Percentiles rank a stretch among this genome's conserved stretches.
Evolutionary conservation across 306 rosid species (phyloP).

Genomic region (Cucumis sativus): DNA sequence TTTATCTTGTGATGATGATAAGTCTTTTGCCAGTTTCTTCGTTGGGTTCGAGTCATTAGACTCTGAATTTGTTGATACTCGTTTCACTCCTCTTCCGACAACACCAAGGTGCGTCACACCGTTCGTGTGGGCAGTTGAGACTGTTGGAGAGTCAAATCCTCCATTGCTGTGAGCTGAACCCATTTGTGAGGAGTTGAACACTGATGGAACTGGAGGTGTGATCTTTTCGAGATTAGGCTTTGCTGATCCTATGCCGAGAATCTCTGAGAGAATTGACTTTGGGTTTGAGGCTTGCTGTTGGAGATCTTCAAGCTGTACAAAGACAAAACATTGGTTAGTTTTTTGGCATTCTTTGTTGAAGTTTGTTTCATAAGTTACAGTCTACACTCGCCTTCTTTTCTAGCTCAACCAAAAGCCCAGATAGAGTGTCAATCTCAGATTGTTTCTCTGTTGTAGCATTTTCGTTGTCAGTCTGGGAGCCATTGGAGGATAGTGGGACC

Average conservation of each 20-base stretch:
- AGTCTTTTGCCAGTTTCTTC: slow-evolving; percentile 55
- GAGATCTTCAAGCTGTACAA: slow-evolving; percentile 88
- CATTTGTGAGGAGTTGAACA: slow-evolving; percentile 42
- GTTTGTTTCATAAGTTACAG: not conserved
- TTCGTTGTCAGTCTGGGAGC: slow-evolving; percentile 27
- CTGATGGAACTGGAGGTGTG: slow-evolving; percentile 32
- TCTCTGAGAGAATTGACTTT: slow-evolving; percentile 60
- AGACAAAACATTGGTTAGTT: not conserved
- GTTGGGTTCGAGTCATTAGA: slow-evolving; percentile 29
- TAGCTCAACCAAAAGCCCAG: slow-evolving; percentile 66
- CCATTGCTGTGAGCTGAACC: slow-evolving; percentile 44
- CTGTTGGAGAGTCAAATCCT: slow-evolving; percentile 73
- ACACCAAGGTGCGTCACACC: slow-evolving; percentile 90
- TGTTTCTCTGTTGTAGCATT: slow-evolving; percentile 37
- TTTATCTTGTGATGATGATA: slow-evolving; percentile 41
- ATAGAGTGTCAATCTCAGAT: slow-evolving; percentile 71
- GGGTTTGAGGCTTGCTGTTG: slow-evolving; percentile 67
- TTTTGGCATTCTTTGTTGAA: not conserved
- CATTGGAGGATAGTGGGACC: slow-evolving; percentile 14
- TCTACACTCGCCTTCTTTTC: slow-evolving; percentile 62
- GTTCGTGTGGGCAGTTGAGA: slow-evolving; percentile 69
- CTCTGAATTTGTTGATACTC: slow-evolving; percentile 35
- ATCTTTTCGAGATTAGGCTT: slow-evolving; percentile 35
- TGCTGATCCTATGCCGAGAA: slow-evolving; percentile 53
- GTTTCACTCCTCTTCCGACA: slow-evolving; percentile 95